Conservation (phyloP, 106 monocot species). For the Allium fistulosum region DNA sequence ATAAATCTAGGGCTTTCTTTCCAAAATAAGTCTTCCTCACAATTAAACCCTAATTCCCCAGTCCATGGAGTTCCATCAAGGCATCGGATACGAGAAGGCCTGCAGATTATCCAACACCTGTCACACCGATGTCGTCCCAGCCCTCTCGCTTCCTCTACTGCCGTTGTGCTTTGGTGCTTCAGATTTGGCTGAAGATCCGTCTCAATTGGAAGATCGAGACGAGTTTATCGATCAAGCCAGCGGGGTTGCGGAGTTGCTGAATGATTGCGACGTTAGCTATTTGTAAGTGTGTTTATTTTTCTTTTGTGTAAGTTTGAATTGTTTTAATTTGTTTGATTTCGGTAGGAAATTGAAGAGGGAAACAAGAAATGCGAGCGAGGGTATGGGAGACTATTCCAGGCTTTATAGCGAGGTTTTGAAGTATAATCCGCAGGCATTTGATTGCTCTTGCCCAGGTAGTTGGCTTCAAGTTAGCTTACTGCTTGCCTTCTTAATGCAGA, state of each 20-base stretch:
- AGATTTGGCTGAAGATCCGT: constrained; percentile 40
- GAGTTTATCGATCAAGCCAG: constrained; percentile 44
- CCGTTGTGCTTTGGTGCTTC: constrained; percentile 51
- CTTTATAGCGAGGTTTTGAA: constrained; percentile 77
- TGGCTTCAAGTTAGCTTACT: constrained; percentile 4
- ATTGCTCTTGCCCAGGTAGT: constrained; percentile 45
- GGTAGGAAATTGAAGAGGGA: constrained; percentile 69
- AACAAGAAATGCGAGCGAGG: constrained; percentile 3
- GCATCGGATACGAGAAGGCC: constrained; percentile 50
- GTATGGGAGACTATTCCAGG: constrained; percentile 31
- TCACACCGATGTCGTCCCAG: constrained; percentile 66
- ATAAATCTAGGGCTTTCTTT: constrained; percentile 15
- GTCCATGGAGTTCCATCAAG: constrained; percentile 39
- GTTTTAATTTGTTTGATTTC: not conserved
- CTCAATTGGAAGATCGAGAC: constrained; percentile 20
- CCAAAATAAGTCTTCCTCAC: not conserved
- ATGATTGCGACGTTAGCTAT: constrained; percentile 69
- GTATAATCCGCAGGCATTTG: constrained; percentile 58
- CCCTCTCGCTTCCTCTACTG: constrained; percentile 69
- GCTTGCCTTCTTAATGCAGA: too few species aligned
- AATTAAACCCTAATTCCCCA: constrained; percentile 8
- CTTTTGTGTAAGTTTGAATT: constrained; percentile 1
- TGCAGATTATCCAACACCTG: constrained; percentile 74
- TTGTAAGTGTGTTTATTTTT: constrained; percentile 35
- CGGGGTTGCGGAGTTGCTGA: constrained; percentile 54